Base-by-base conservation (phyloP, 202 grass and related monocot species). In the Cymbopogon flexuosus region DNA sequence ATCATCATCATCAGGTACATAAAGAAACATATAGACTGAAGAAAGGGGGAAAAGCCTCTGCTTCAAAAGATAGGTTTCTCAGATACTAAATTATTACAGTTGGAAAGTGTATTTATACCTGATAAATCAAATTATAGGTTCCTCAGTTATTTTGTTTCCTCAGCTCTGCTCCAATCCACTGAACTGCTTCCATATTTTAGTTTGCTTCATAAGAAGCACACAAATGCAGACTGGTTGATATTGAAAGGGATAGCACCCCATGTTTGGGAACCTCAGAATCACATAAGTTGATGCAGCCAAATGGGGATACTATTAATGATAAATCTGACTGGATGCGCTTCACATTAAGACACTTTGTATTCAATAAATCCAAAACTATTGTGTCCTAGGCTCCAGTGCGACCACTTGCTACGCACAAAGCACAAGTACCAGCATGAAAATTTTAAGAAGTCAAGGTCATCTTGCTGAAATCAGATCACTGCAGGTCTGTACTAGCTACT, bases 21-120 rank as follows among this genome's bases (percentile, higher is more conserved):
- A 47, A 75, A 65, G 21, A 85, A 79, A 72, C 7, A 85, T 68
- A 73, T n/a, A 7, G 22, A 14, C 52, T 61, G 61, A 45, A 72
- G 46, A 68, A 29, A 14, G 10, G 41, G 22, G 8, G 8, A 2
- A 3, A 40, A 66, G 0, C 24, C 59, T 68, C 66, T 0, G 0
- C 35, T 4, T 35, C 34, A 4, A 23, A n/a, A 31, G 3, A 31
- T 31, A 31, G 30, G n/a, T n/a, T n/a, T n/a, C n/a, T n/a, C 11
- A 85, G 22, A 39, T 36, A 79, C 73, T 73, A 15, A 67, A 67
- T 18, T 63, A 52, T 21, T 62, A 36, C 18, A 73, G 8, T 10
- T 62, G 51, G 8, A 41, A 86, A 63, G 52, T 69, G 74, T 75
- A 83, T 79, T 63, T 82, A 75, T 62, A 73, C 6, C 16, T 9